These are phyloP conservation scores for Trichoderma cornu-damae DNA, from an alignment of 2,329 filamentous ascomycete genomes.

Conservation along the genomic window DNA sequence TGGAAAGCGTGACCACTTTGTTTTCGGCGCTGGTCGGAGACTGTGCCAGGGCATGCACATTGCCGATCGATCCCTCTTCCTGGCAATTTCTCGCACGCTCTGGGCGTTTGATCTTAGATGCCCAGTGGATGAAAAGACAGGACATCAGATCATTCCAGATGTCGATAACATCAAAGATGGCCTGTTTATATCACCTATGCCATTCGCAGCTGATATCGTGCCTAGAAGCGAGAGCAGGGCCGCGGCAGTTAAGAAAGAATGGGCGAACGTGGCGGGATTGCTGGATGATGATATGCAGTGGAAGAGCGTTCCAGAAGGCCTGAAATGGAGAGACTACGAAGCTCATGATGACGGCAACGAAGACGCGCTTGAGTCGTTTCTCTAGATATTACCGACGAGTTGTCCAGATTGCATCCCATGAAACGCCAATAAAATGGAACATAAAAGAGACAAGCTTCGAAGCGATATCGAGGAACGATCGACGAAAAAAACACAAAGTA, in stretches of 20 bases:
- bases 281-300: conserved; percentile 9
- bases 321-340: conserved; percentile 12
- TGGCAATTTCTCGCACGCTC: conserved; percentile 38
- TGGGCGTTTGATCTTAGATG: conserved; percentile 40
- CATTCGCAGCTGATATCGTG: conserved; percentile 16
- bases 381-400: neutral
- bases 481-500: no score
- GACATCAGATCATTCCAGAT: conserved; percentile 8
- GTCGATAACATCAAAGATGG: conserved; percentile 10
- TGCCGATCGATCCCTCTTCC: conserved; percentile 26
- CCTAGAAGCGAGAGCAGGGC: conserved; percentile 21
- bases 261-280: neutral
- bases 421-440: no score
- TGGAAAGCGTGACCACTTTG: conserved; percentile 21
- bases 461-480: no score
- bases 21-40: conserved; percentile 32
- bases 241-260: neutral
- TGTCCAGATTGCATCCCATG: neutral
- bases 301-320: conserved; percentile 6
- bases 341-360: neutral
- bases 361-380: neutral
- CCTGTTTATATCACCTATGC: neutral
- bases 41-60: conserved; percentile 30
- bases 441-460: no score
- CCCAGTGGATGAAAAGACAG: neutral